Base-by-base conservation (phyloP, 2,329 filamentous ascomycete genomes). In the Colletotrichum paranaense region DNA sequence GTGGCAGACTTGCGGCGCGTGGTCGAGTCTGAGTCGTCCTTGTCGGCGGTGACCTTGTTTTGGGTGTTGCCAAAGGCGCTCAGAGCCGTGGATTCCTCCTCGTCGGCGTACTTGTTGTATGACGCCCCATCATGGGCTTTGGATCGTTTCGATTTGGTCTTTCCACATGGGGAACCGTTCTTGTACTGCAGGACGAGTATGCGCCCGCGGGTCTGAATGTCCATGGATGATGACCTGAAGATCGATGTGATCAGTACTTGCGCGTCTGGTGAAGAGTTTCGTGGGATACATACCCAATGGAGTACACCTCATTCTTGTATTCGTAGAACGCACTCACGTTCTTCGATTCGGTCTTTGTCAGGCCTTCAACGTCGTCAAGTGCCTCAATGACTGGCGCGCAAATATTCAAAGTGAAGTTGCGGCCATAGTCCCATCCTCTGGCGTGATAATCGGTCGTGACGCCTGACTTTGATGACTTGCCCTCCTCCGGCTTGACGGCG, bases 361-460 rank as follows among this genome's bases (percentile, higher is more conserved):
- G 81, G n/a, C 92, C 93, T 12, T 89, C 87, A 11, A 93, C 89
- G 74, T 90, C 86, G 56, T 88, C 84, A 24, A 93, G 85, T 19
- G 89, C 85, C 77, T 93, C 90, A 19, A 95, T 88, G n/a, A 95
- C 92, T 1, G 93, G 87, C 46, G 88, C 91, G 84, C 94, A 97
- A 77, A 97, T 92, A 83, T 97, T 97, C 78, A 96, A 80, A 2
- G 94, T 96, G 79, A 97, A 97, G 84, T 96, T 96, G 75, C 91
- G 90, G 75, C 90, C 91, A 77, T 95, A 94, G 82, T 96, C 94
- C 81, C 91, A 93, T 42, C 94, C 94, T 72, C 89, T 89, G 8
- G 92, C 91, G 75, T 90, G 87, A 81, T 91, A 91, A 79, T 91
- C 89, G 38, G 84, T 83, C 11, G 83, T 82, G 12, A 83, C 82